These are phyloP conservation scores for Brassica balearica DNA, from an alignment of 441 rosid species.

Conservation along the genomic window DNA sequence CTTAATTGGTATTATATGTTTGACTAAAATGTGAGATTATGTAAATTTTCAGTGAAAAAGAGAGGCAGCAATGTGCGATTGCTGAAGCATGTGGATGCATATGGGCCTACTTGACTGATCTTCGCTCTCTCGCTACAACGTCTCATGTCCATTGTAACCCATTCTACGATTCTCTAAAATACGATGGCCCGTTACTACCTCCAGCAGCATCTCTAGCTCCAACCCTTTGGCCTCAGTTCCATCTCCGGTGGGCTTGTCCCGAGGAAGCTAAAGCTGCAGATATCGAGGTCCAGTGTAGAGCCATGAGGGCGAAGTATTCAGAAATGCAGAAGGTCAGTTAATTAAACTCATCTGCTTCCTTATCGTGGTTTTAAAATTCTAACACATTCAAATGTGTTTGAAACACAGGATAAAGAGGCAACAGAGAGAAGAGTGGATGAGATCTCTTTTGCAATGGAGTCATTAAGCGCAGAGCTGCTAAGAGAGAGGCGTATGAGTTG, in stretches of 20 bases:
- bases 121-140: slow-evolving; percentile 60
- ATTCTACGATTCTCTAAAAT: slow-evolving; percentile 69
- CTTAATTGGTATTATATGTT: background rate
- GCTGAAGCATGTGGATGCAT: slow-evolving; percentile 81
- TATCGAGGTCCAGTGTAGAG: slow-evolving; percentile 75
- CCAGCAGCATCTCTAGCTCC: slow-evolving; percentile 99
- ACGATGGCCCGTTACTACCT: slow-evolving; percentile 68
- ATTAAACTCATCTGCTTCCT: background rate
- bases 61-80: slow-evolving; percentile 70
- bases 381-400: slow-evolving; percentile 20
- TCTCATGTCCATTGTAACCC: slow-evolving; percentile 79
- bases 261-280: slow-evolving; percentile 85
- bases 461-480: slow-evolving; percentile 66
- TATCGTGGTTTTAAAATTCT: background rate
- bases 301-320: slow-evolving; percentile 67
- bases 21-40: slow-evolving; percentile 5
- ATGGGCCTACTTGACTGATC: slow-evolving; percentile 80
- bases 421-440: slow-evolving; percentile 82
- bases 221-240: slow-evolving; percentile 96
- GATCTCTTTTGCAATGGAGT: slow-evolving; percentile 57
- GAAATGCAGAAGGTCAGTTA: slow-evolving; percentile 75
- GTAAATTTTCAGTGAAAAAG: slow-evolving; percentile 73
- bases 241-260: slow-evolving; percentile 98
- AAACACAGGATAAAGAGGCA: slow-evolving; percentile 74
- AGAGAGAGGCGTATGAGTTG: slow-evolving; percentile 73